These are phyloP conservation scores for Ligustrum vulgare DNA, from an alignment of 257 asterid species.

Conservation along the genomic window DNA sequence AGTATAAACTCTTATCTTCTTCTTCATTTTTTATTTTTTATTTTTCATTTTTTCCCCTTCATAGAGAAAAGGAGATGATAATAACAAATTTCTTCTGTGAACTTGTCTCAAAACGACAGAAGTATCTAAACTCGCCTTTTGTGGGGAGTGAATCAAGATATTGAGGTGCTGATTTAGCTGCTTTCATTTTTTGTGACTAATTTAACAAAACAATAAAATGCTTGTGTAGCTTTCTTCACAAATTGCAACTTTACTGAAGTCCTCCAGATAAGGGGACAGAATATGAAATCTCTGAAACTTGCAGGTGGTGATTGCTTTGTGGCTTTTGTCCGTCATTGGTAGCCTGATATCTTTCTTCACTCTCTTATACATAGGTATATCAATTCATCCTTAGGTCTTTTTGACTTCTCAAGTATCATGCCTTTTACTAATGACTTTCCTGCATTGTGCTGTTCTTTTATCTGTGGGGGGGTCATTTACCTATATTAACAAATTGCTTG, in stretches of 20 bases:
- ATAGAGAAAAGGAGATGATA: not conserved
- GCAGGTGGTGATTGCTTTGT: conserved; percentile 91
- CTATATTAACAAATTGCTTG: not conserved
- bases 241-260: conserved; percentile 6
- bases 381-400: conserved; percentile 10
- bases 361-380: conserved; percentile 77
- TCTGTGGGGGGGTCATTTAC: not conserved
- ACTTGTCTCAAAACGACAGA: not conserved
- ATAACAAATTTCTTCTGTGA: not conserved
- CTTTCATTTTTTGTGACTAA: not conserved
- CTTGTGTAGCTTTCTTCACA: conserved; percentile 4
- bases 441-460: conserved; percentile 6
- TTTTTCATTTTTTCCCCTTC: too few relatives aligned
- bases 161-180: not conserved
- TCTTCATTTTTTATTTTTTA: too few relatives aligned
- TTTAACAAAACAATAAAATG: conserved; percentile 9
- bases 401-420: not conserved
- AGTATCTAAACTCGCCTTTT: conserved; percentile 2
- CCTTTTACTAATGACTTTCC: not conserved
- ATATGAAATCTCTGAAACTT: conserved; percentile 34
- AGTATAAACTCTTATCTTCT: not conserved
- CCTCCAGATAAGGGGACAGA: conserved; percentile 16
- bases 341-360: conserved; percentile 81
- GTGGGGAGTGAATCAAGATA: conserved; percentile 1
- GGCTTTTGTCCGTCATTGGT: conserved; percentile 90